Evolutionary conservation across 1,284 basidiomycete genomes (phyloP).

Genomic region (Tilletia caries): DNA sequence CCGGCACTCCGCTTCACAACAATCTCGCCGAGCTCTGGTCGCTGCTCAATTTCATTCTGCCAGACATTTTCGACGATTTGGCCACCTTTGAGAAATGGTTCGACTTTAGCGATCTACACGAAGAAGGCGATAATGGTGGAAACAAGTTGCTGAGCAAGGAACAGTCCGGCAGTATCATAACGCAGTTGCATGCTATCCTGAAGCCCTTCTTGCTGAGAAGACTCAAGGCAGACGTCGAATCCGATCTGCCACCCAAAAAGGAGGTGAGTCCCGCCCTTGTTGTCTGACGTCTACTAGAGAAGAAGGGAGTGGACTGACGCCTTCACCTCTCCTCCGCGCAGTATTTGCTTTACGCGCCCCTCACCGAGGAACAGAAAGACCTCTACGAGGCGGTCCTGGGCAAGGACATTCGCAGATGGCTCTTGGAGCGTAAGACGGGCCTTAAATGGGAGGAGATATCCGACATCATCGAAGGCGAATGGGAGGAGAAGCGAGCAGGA

Average conservation of each 20-base stretch:
- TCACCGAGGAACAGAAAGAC: conserved; percentile 75
- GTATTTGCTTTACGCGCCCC: conserved; percentile 81
- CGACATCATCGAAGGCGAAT: conserved; percentile 15
- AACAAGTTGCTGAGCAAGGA: conserved; percentile 57
- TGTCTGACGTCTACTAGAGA: neutral
- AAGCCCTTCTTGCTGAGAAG: conserved; percentile 50
- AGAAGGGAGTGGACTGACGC: too few relatives aligned
- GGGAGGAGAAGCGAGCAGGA: conserved; percentile 16
- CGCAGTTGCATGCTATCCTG: conserved; percentile 48
- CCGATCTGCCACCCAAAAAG: conserved; percentile 47
- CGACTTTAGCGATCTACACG: conserved; percentile 33
- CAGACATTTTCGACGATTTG: conserved; percentile 76
- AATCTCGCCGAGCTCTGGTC: conserved; percentile 92
- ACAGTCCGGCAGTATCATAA: conserved; percentile 60
- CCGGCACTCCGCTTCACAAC: conserved; percentile 89
- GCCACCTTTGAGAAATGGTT: conserved; percentile 84
- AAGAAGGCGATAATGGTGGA: conserved; percentile 18
- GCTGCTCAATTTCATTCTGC: conserved; percentile 72
- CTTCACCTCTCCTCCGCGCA: neutral
- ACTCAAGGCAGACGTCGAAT: conserved; percentile 47
- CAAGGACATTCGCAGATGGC: conserved; percentile 37
- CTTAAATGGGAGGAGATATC: conserved; percentile 31
- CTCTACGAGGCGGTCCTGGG: conserved; percentile 67
- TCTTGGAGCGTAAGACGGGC: conserved; percentile 44
- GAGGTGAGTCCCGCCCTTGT: conserved; percentile 20